These are phyloP conservation scores for Botryotinia calthae DNA, from an alignment of 2,329 filamentous ascomycete species.

Conservation along the genomic window DNA sequence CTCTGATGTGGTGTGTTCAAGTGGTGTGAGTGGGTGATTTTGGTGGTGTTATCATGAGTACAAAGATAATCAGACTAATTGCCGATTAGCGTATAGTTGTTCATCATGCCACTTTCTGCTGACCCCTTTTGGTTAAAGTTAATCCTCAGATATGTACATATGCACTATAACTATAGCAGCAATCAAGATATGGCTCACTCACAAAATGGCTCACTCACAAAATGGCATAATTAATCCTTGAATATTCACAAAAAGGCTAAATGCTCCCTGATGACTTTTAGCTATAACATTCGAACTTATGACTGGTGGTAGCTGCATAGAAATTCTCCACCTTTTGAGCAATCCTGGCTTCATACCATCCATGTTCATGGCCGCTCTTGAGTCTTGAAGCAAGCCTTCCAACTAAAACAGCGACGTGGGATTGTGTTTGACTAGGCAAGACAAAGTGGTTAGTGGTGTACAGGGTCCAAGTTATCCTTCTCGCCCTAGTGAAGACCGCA, in stretches of 20 bases:
- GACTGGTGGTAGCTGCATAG: slow-evolving; percentile 16
- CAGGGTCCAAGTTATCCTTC: slow-evolving; percentile 14
- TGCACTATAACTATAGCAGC: slow-evolving; percentile 11
- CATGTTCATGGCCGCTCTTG: slow-evolving; percentile 13
- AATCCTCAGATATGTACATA: slow-evolving; percentile 6
- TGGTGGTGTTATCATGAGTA: slow-evolving; percentile 6
- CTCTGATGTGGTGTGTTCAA: background rate
- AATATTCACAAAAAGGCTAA: background rate
- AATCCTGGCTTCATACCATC: slow-evolving; percentile 6
- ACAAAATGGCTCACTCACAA: background rate
- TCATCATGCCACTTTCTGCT: background rate
- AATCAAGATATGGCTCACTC: background rate
- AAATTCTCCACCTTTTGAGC: background rate
- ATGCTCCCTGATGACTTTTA: background rate
- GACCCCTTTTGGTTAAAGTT: background rate
- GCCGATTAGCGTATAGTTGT: background rate
- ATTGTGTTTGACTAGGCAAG: slow-evolving; percentile 17
- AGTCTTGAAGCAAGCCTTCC: background rate
- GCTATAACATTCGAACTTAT: background rate
- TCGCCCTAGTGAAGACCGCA: slow-evolving; percentile 14
- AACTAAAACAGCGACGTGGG: slow-evolving; percentile 30
- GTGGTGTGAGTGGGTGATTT: background rate
- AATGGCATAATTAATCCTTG: background rate
- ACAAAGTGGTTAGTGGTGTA: slow-evolving; percentile 4
- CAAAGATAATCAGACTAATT: slow-evolving; percentile 6